Conservation (phyloP, 495 filamentous ascomycete species). For the Pyrenula massariospora region DNA sequence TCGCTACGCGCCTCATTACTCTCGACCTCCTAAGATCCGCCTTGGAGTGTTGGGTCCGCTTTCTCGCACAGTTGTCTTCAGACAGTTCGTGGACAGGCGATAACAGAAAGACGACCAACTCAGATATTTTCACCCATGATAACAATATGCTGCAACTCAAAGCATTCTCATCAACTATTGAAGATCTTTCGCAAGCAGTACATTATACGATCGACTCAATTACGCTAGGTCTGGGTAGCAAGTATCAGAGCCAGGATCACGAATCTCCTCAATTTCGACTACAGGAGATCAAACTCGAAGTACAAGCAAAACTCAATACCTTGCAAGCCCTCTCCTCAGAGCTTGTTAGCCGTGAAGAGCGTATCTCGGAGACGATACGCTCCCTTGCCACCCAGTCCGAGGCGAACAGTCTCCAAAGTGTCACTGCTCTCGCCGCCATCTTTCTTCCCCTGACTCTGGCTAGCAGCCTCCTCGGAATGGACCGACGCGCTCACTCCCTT, state of each 20-base stretch:
- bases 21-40: neutral
- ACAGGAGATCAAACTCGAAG: neutral
- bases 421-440: neutral
- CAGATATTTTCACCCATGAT: neutral
- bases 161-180: neutral
- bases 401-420: neutral
- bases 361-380: neutral
- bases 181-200: neutral
- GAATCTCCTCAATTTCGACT: neutral
- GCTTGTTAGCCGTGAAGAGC: neutral
- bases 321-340: neutral
- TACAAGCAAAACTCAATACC: neutral
- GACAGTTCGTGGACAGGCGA: neutral
- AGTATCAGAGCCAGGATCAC: neutral
- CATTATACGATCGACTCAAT: neutral
- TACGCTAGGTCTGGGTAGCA: neutral
- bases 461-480: neutral
- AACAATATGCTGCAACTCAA: neutral
- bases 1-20: neutral
- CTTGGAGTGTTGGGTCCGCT: neutral
- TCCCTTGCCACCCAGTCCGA: neutral
- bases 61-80: neutral
- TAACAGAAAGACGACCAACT: neutral
- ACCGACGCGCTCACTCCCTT: neutral
- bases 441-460: neutral